These are phyloP conservation scores for Actinomortierella wolfii DNA, from an alignment of 371 early-diverging fungal genomes.

Conservation along the genomic window DNA sequence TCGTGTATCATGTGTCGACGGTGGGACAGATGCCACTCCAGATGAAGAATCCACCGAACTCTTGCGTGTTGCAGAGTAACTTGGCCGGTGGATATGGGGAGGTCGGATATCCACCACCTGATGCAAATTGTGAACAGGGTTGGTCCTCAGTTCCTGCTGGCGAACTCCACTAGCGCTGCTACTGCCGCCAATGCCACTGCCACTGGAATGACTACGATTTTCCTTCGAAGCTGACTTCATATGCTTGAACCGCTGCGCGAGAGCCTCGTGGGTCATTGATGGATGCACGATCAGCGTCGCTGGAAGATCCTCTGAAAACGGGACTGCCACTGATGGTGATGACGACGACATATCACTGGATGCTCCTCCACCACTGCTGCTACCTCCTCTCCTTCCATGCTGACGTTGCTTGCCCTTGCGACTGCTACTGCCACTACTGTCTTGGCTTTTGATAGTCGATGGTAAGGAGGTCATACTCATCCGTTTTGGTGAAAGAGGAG, in stretches of 20 bases:
- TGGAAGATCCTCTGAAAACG: conserved; percentile 27
- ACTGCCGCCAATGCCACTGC: too few species aligned
- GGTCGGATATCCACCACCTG: conserved; percentile 11
- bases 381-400: too few species aligned
- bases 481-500: conserved; percentile 14
- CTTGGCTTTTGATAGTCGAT: too few species aligned
- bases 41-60: too few species aligned
- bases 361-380: not conserved
- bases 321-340: not conserved
- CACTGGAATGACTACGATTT: conserved; percentile 10
- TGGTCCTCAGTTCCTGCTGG: conserved; percentile 31
- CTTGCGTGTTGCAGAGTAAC: conserved; percentile 5
- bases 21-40: too few species aligned
- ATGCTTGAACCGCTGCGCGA: conserved; percentile 41
- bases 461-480: too few species aligned
- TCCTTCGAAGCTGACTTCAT: conserved; percentile 33
- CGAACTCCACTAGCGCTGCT: conserved; percentile 1
- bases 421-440: too few species aligned
- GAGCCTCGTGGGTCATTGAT: conserved; percentile 40
- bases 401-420: too few species aligned
- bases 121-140: conserved; percentile 39
- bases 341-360: not conserved
- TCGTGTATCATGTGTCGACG: too few species aligned
- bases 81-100: conserved; percentile 4
- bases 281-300: conserved; percentile 23